phyloP scores from a whole-genome alignment of 495 filamentous ascomycete species.

The Xanthoparmelia taractica region DNA sequence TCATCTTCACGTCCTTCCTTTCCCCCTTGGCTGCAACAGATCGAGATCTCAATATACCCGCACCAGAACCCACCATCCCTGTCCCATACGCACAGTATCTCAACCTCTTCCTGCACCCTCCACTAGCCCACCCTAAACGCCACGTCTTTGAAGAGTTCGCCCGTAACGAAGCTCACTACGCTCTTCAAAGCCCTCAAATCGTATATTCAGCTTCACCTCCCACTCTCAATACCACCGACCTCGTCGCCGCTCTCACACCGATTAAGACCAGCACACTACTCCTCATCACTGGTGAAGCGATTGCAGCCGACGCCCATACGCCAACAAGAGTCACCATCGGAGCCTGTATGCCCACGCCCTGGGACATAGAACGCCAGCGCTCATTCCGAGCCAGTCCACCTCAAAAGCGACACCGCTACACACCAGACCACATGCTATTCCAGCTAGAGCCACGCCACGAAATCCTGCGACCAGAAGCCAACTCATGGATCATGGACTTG shows the following conservation, averaged over 20 bases:
- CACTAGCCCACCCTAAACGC: not conserved
- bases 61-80: not conserved
- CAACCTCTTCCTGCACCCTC: not conserved
- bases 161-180: not conserved
- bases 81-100: not conserved
- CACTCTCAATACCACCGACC: not conserved
- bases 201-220: not conserved
- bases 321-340: not conserved
- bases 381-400: slow-evolving; percentile 1
- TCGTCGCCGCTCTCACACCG: not conserved
- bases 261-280: slow-evolving; percentile 3
- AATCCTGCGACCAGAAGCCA: not conserved
- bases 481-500: not conserved
- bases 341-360: not conserved
- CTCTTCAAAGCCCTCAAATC: not conserved
- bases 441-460: not conserved
- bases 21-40: not conserved
- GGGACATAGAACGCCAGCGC: not conserved
- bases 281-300: not conserved
- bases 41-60: not conserved
- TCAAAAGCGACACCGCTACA: not conserved
- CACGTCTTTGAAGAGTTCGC: slow-evolving; percentile 1
- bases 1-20: not conserved
- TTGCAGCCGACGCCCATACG: not conserved
- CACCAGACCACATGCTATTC: not conserved